These are phyloP conservation scores for Fonsecaea pedrosoi DNA, from an alignment of 2,329 filamentous ascomycete genomes.

Conservation along the genomic window DNA sequence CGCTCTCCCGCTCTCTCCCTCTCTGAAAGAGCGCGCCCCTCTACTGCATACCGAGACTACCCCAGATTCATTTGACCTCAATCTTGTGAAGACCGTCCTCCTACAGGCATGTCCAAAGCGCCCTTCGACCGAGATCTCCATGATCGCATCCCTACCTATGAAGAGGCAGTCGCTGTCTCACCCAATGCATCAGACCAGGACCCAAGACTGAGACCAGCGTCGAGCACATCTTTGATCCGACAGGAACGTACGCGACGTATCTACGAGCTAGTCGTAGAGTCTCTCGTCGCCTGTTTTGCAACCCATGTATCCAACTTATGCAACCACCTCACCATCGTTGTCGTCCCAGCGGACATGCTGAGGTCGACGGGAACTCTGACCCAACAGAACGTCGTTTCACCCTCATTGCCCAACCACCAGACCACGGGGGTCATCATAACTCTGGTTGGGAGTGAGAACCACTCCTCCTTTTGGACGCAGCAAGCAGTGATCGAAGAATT, in stretches of 20 bases:
- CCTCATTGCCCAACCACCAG: conserved; percentile 21
- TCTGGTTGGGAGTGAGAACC: conserved; percentile 50
- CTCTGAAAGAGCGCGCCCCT: background rate
- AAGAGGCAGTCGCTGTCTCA: conserved; percentile 41
- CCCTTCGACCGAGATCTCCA: conserved; percentile 28
- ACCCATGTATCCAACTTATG: conserved; percentile 51
- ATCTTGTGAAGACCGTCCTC: background rate
- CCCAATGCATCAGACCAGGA: background rate
- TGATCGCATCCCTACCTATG: conserved; percentile 47
- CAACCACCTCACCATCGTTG: conserved; percentile 52
- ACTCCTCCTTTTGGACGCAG: conserved; percentile 53
- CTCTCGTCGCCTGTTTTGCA: conserved; percentile 52
- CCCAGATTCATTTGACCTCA: background rate
- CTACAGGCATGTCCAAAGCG: conserved; percentile 24
- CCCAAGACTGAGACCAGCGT: conserved; percentile 37
- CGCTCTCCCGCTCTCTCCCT: background rate
- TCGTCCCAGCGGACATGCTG: conserved; percentile 53
- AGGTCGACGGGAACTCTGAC: conserved; percentile 41
- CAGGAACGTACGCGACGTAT: conserved; percentile 49
- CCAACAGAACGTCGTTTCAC: conserved; percentile 47
- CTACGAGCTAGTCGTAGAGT: conserved; percentile 46
- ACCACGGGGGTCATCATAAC: conserved; percentile 45
- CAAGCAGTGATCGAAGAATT: conserved; percentile 51
- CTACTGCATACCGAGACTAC: background rate
- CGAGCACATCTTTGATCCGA: conserved; percentile 22